These are phyloP conservation scores for Tetrapisispora namnaoensis DNA, from an alignment of 805 yeast species.

Conservation along the genomic window DNA sequence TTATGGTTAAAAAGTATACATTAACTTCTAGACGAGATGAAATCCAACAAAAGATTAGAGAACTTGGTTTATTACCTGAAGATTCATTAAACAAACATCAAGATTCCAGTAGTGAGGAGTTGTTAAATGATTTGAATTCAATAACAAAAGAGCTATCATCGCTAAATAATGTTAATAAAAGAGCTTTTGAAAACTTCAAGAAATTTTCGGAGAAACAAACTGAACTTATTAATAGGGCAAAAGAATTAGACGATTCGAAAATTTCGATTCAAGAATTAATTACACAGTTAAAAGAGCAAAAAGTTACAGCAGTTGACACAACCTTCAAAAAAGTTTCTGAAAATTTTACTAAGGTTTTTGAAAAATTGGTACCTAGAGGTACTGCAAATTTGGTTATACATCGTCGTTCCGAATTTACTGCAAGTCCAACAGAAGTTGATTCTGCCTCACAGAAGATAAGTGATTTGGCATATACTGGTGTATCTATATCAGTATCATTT, in stretches of 20 bases:
- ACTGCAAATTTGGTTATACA: conserved; percentile 64
- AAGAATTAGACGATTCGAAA: conserved; percentile 61
- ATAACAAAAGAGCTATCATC: conserved; percentile 49
- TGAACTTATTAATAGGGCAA: conserved; percentile 52
- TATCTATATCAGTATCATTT: conserved; percentile 80
- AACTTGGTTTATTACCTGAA: conserved; percentile 83
- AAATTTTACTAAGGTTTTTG: conserved; percentile 68
- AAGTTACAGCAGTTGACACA: conserved; percentile 69
- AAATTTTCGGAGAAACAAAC: conserved; percentile 66
- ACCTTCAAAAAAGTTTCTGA: conserved; percentile 70
- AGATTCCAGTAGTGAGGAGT: conserved; percentile 38
- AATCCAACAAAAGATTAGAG: conserved; percentile 61
- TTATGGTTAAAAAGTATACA: conserved; percentile 50
- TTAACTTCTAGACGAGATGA: conserved; percentile 58
- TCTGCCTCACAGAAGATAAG: conserved; percentile 8
- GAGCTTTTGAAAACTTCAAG: conserved; percentile 76
- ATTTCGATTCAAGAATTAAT: conserved; percentile 67
- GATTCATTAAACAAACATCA: conserved; percentile 55
- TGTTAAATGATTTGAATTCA: conserved; percentile 43
- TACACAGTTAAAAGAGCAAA: conserved; percentile 58
- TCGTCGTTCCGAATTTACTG: conserved; percentile 25
- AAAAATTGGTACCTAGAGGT: conserved; percentile 74
- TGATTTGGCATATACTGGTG: conserved; percentile 53
- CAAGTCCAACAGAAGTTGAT: conserved; percentile 12
- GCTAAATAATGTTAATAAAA: conserved; percentile 73